Evolutionary conservation across 192 early-diverging fungal genomes (phyloP).

Genomic region (Podila epigama): DNA sequence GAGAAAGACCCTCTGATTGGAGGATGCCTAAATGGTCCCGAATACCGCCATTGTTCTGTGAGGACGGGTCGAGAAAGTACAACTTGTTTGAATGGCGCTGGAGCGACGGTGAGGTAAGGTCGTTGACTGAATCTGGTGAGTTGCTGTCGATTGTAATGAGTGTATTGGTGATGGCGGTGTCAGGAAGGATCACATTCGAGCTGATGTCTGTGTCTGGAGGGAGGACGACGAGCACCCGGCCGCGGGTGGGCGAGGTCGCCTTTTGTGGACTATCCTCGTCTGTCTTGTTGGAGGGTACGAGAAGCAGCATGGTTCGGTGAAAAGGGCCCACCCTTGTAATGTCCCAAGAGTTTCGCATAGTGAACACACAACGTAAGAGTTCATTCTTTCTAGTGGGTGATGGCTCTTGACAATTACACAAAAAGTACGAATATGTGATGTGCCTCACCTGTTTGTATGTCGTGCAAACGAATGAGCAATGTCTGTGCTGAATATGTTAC

Average conservation of each 20-base stretch:
- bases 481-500: no score
- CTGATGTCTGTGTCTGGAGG: conserved; percentile 34
- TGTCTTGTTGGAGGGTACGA: conserved; percentile 28
- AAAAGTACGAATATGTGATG: no score
- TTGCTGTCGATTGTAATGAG: conserved; percentile 28
- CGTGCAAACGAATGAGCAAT: no score
- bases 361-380: not conserved
- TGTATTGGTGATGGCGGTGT: conserved; percentile 38
- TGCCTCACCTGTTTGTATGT: no score
- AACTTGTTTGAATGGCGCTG: not conserved
- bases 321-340: no score
- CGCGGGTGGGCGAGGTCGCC: not conserved
- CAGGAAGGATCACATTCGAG: conserved; percentile 34
- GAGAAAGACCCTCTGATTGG: conserved; percentile 5
- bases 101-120: not conserved
- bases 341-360: no score
- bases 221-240: conserved; percentile 25
- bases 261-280: conserved; percentile 8
- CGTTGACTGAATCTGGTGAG: conserved; percentile 1
- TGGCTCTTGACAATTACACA: conserved; percentile 2
- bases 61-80: not conserved
- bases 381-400: not conserved
- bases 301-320: conserved; percentile 26
- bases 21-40: conserved; percentile 22
- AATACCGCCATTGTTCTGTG: no score